Base-by-base conservation (phyloP, 2,329 filamentous ascomycete genomes). In the Lomentospora prolificans region DNA sequence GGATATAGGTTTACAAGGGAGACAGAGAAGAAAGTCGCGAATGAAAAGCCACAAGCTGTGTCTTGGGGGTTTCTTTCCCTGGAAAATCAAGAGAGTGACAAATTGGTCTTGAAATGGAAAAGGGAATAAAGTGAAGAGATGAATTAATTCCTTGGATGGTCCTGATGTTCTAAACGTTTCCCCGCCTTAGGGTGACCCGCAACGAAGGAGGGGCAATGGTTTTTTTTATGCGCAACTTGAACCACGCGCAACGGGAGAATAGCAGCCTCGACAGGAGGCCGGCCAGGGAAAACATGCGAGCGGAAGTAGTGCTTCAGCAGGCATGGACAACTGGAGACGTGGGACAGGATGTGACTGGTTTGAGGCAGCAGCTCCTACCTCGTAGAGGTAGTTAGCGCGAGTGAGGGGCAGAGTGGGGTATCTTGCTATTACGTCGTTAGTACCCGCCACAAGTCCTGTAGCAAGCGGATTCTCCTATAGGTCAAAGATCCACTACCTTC, bases 181-280 rank as follows among this genome's bases (percentile, higher is more conserved):
- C 53, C 53, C 53, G 53, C 53, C 53, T 55, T 55, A 51, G 31
- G 22, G 51, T 51, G 54, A 56, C 53, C 54, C 54, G 46, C 54
- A 51, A 27, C 46, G 30, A 51, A 51, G 33, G 54, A 56, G 46
- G 48, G 54, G 46, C 54, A 56, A 22, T 44, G 25, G 46, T 46
- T 46, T 54, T 56, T 56, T 51, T 44, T 31, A 41, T 27, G 54
- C 54, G 46, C 54, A 17, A 51, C 9, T 19, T 51, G 31, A n/a
- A 28, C 10, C 7, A 33, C 7, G 30, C 30, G 12, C 30, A n/a
- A n/a, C n/a, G n/a, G 30, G 30, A 12, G 7, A 33, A 33, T 33
- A 33, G 12, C 30, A 33, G 30, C 30, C n/a, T n/a, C n/a, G n/a
- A n/a, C n/a, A n/a, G n/a, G n/a, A n/a, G n/a, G n/a, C n/a, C n/a